phyloP scores from a whole-genome alignment of 192 early-diverging fungal species.

The Dispira simplex region DNA sequence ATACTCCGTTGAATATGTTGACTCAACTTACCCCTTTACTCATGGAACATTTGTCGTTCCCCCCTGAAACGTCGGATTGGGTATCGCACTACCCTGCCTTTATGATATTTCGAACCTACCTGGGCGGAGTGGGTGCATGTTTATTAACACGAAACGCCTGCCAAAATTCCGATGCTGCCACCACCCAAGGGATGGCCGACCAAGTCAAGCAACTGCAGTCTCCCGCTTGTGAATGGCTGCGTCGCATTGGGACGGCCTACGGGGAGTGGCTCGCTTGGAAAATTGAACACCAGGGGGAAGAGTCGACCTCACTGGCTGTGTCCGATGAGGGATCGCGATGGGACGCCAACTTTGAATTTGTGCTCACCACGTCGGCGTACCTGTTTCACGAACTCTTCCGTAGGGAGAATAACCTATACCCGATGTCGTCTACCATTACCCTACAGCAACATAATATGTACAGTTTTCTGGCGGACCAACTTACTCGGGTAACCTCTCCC shows the following conservation, averaged over 20 bases:
- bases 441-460: conserved; percentile 6
- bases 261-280: background rate
- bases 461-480: conserved; percentile 4
- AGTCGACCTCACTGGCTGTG: background rate
- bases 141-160: background rate
- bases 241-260: background rate
- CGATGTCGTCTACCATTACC: background rate
- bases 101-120: conserved; percentile 1
- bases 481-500: background rate
- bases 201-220: background rate
- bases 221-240: background rate
- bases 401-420: background rate
- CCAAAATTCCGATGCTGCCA: background rate
- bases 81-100: background rate
- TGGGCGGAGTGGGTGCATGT: background rate
- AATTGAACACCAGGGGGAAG: background rate
- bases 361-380: background rate
- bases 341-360: conserved; percentile 1
- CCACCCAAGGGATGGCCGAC: background rate
- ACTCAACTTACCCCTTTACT: background rate
- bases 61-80: background rate
- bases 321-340: background rate
- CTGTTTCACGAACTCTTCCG: conserved; percentile 9
- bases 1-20: background rate
- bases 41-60: background rate